Percentiles rank a stretch among this genome's conserved stretches.
phyloP scores from a whole-genome alignment of 208 protist species.

The Angomonas desouzai region DNA sequence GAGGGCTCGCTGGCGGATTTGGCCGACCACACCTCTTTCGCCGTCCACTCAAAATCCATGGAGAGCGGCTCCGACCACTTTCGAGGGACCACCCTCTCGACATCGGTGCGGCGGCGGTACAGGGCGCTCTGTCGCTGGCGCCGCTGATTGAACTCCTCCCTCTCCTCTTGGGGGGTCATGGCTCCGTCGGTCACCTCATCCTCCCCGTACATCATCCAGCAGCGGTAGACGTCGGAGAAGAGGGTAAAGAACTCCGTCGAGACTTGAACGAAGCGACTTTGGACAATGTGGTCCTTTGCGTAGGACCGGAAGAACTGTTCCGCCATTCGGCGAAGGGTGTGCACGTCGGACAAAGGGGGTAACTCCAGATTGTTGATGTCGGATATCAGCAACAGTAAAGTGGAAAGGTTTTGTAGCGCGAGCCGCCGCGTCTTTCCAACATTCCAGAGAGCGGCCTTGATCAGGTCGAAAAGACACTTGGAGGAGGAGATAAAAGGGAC shows the following conservation, averaged over 20 bases:
- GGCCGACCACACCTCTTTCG: conserved; percentile 59
- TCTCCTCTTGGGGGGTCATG: conserved; percentile 13
- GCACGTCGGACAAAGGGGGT: conserved; percentile 26
- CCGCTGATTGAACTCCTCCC: conserved; percentile 45
- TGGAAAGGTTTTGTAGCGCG: conserved; percentile 63
- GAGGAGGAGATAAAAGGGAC: conserved; percentile 26
- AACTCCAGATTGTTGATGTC: conserved; percentile 17
- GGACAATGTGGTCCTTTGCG: conserved; percentile 7
- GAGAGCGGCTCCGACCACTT: conserved; percentile 48
- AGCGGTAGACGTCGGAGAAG: conserved; percentile 39
- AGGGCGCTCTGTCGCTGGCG: conserved; percentile 61
- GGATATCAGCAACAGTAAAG: conserved; percentile 25
- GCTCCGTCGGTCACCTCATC: conserved; percentile 1
- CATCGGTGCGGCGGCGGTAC: conserved; percentile 52
- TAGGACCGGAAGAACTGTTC: conserved; percentile 54
- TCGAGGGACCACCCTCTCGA: conserved; percentile 58
- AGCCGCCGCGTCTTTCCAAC: conserved; percentile 71
- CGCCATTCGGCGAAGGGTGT: conserved; percentile 69
- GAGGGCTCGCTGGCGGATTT: conserved; percentile 38
- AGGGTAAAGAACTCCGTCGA: conserved; percentile 69
- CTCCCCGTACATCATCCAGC: conserved; percentile 7
- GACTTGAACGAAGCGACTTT: conserved; percentile 71
- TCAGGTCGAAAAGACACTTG: conserved; percentile 53
- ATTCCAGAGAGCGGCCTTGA: conserved; percentile 36
- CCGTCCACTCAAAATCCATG: conserved; percentile 68